Evolutionary conservation across 179 eudicot genomes (phyloP), one percentile per base, ranked within the genome.

Genomic region (Heliamphora pulchella): DNA sequence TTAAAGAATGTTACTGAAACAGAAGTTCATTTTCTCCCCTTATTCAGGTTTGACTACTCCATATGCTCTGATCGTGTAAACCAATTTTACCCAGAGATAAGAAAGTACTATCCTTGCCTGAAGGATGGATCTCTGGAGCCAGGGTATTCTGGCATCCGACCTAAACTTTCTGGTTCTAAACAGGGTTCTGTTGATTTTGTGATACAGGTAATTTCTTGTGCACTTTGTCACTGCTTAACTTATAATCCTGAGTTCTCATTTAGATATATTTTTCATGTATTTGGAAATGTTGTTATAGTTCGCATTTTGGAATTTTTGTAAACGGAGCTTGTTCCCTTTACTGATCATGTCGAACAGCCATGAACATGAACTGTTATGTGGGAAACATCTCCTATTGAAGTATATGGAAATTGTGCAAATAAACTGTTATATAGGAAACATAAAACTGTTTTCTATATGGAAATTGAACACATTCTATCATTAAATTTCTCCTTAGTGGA

Each of bases 111-210:
- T 82, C 98, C 98, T 31, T 79, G 46, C 76, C 78, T 94, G 77
- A 90, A 87, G 87, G 93, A 91, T 82, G 94, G 85, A 79, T 89
- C 92, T 57, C 81, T 93, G 79, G 94, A 89, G 82, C 97, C 96
- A 10, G 93, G 92, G 47, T 94, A 94, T 80, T 82, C 94, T 22
- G 98, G 98, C 47, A 90, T 94, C 83, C 90, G 97, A 53, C 88
- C 97, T 1, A 94, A 94, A 85, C 87, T 94, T 79, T 87, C 92
- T 39, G 94, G 98, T 84, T 90, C 96, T 3, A 84, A 86, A 72
- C 89, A 87, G 82, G 81, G 80, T 79, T 88, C 89, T 72, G 80
- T 79, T 66, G 98, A 94, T 90, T 94, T 93, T 86, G 79, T 91
- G 8, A 86, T 94, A 61, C 97, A 94, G 92, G 98, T 94, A 74